Evolutionary conservation across 495 filamentous ascomycete species (phyloP).

Genomic region (Penicillium lividum): DNA sequence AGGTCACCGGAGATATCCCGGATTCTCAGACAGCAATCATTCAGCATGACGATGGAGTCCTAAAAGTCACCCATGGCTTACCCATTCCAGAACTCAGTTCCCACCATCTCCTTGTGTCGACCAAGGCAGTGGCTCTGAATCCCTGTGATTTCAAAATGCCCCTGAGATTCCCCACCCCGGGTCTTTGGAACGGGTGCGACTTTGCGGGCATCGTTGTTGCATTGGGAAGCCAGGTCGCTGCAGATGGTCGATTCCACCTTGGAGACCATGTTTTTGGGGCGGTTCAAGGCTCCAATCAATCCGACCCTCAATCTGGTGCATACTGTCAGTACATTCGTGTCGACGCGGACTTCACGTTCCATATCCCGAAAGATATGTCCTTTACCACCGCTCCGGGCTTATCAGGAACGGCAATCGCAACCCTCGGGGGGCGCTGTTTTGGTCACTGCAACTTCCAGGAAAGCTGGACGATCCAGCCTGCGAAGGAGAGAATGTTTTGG

Average conservation of each 20-base stretch:
- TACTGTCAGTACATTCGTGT: conserved; percentile 37
- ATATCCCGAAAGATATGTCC: conserved; percentile 16
- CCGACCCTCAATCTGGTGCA: conserved; percentile 32
- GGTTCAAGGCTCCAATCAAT: conserved; percentile 36
- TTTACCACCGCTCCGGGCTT: conserved; percentile 14
- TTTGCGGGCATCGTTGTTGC: conserved; percentile 44
- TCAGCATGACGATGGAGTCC: conserved; percentile 23
- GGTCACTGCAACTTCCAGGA: conserved; percentile 30
- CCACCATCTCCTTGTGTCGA: conserved; percentile 30
- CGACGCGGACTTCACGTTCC: conserved; percentile 25
- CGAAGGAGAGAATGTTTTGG: conserved; percentile 32
- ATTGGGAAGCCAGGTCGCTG: conserved; percentile 21
- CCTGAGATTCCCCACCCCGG: conserved; percentile 31
- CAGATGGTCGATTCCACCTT: conserved; percentile 20
- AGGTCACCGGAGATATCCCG: not conserved
- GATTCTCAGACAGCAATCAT: conserved; percentile 22
- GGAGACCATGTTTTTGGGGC: conserved; percentile 36
- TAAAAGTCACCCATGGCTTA: conserved; percentile 17
- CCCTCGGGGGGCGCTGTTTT: conserved; percentile 29
- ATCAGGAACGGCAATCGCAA: conserved; percentile 29
- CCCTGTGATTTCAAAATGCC: conserved; percentile 49
- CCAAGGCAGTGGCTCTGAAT: conserved; percentile 46
- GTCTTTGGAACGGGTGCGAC: conserved; percentile 44
- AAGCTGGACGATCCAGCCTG: conserved; percentile 25
- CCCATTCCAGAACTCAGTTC: conserved; percentile 25